phyloP scores from a whole-genome alignment of 2,329 filamentous ascomycete genomes.

The Tolypocladium pustulatum region DNA sequence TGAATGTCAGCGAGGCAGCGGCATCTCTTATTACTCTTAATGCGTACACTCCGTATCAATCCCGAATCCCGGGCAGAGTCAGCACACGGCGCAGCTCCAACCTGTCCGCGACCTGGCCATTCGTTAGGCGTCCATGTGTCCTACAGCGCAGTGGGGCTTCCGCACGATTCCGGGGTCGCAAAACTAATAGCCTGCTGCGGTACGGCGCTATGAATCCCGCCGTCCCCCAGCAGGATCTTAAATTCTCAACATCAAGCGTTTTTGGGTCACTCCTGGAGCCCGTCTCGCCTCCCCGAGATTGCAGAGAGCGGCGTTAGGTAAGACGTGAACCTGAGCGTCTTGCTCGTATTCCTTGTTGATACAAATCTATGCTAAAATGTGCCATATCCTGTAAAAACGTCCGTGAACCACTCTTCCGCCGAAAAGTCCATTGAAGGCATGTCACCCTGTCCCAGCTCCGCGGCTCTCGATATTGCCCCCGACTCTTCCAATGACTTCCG shows the following conservation, averaged over 20 bases:
- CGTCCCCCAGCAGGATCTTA: neutral
- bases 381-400: neutral
- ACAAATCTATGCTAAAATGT: neutral
- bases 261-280: neutral
- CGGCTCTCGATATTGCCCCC: neutral
- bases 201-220: neutral
- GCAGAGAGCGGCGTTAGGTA: neutral
- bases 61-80: neutral
- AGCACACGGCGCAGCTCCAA: neutral
- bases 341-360: neutral
- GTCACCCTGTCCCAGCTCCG: neutral
- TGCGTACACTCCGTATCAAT: neutral
- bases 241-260: too few species aligned
- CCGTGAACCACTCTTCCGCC: constrained; percentile 2
- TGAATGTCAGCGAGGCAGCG: neutral
- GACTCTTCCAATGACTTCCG: constrained; percentile 3
- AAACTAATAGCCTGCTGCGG: too few species aligned
- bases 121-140: neutral
- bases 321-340: neutral
- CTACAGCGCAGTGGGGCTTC: neutral
- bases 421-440: constrained; percentile 2
- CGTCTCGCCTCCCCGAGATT: too few species aligned
- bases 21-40: too few species aligned
- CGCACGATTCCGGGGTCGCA: too few species aligned
- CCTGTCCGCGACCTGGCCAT: neutral